A percentile compares a stretch with the other conserved stretches of the same genome.
These are phyloP conservation scores for Panicum virgatum DNA, from an alignment of 202 grass and related monocot genomes.

Conservation along the genomic window DNA sequence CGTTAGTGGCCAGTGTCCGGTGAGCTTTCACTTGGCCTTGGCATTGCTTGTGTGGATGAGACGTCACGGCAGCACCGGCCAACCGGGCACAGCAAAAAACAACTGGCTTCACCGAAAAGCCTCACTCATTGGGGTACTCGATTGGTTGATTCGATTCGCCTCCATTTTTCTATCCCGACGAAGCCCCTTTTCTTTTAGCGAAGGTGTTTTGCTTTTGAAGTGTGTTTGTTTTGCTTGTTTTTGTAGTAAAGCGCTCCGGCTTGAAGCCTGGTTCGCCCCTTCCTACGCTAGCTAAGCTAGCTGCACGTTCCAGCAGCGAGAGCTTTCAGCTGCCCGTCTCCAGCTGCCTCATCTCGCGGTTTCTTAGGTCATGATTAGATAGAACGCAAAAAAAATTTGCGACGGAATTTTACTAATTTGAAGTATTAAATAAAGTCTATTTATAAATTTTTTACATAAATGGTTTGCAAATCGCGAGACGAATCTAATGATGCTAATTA, in stretches of 20 bases:
- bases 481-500: no score
- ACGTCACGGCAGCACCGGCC: background rate
- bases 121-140: background rate
- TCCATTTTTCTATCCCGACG: background rate
- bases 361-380: no score
- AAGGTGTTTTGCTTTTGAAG: constrained; percentile 2
- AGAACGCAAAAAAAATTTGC: no score
- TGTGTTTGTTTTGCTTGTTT: constrained; percentile 8
- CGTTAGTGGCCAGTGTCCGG: background rate
- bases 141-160: background rate
- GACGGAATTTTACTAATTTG: no score
- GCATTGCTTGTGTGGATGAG: background rate
- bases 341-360: background rate
- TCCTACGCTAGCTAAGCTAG: background rate
- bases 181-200: background rate
- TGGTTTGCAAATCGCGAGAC: no score
- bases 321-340: background rate
- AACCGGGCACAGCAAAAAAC: background rate
- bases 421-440: no score
- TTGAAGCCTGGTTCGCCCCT: background rate
- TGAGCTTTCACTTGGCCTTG: no score
- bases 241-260: constrained; percentile 7
- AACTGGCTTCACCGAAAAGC: background rate
- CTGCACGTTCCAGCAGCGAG: background rate
- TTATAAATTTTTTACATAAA: no score